Percentiles rank a stretch among this genome's conserved stretches.
These are phyloP conservation scores for Penstemon newberryi DNA, from an alignment of 257 asterid genomes.

Conservation along the genomic window DNA sequence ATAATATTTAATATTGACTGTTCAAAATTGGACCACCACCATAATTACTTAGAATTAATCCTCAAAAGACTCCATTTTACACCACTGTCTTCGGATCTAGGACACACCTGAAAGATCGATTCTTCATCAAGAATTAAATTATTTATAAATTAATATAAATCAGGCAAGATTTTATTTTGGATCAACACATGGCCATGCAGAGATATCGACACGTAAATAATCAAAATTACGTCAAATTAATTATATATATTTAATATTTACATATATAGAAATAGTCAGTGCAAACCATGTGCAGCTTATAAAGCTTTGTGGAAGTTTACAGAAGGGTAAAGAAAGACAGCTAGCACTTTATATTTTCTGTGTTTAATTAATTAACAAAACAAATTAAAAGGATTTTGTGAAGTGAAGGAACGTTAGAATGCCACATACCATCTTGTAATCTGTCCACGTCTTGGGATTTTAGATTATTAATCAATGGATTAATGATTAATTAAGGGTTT, in stretches of 20 bases:
- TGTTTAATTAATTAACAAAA: not conserved
- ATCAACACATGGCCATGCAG: slow-evolving; percentile 13
- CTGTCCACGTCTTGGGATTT: slow-evolving; percentile 21
- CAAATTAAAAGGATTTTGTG: not conserved
- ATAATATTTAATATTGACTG: no score
- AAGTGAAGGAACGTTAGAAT: slow-evolving; percentile 25
- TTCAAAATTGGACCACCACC: no score
- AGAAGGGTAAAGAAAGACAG: slow-evolving; percentile 29
- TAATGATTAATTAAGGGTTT: slow-evolving; percentile 18
- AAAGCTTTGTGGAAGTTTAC: slow-evolving; percentile 29
- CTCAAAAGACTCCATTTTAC: slow-evolving; percentile 15
- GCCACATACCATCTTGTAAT: slow-evolving; percentile 20
- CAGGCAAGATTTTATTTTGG: not conserved
- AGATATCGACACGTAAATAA: slow-evolving; percentile 17
- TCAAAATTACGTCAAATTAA: no score
- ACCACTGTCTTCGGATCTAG: slow-evolving; percentile 41
- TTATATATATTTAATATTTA: not conserved
- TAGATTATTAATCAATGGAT: slow-evolving; percentile 12
- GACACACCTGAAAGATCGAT: slow-evolving; percentile 40
- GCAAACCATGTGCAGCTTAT: slow-evolving; percentile 47
- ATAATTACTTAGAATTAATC: no score
- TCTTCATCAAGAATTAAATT: slow-evolving; percentile 6
- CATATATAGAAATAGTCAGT: slow-evolving; percentile 18
- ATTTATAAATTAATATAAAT: not conserved
- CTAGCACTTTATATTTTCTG: slow-evolving; percentile 26